Evolutionary conservation across 108 stramenopile genomes (phyloP), one percentile per base, ranked within the genome.

Genomic region (Discostella stelligeroides): DNA sequence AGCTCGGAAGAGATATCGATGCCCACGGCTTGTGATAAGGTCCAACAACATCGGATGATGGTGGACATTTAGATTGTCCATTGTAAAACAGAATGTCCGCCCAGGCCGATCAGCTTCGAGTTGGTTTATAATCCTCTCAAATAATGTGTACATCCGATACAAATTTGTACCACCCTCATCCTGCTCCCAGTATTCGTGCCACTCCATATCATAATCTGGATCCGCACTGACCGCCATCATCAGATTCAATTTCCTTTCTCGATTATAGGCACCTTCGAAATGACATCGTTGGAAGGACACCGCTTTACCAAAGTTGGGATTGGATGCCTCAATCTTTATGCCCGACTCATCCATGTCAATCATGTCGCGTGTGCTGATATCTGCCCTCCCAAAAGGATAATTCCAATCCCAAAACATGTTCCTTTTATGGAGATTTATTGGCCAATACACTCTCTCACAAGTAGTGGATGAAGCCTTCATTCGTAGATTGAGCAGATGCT

Each of bases 21-120:
- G 69, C 14, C 69, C 69, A 9, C 17, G 14, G 23, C 18, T 70
- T 29, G 20, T 27, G 28, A 70, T 61, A 7, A 49, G 20, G 10
- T 61, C 14, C 17, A 60, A 24, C 2, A 70, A 11, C 2, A 38
- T n/a, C 23, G 21, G 69, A 50, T 51, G 24, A 14, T 70, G 58
- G 41, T 70, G 69, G 60, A 61, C 28, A 39, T 61, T 60, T 17
- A 70, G 69, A 43, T 68, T 68, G 14, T 68, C 67, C 46, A 58
- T 58, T 23, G 69, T 70, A 15, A 70, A 70, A 24, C 69, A 70
- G 34, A 60, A 61, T 29, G 34, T 14, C 2, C 69, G 10, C 2
- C 48, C 60, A 17, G 42, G 69, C 17, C 42, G 60, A 41, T 61
- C 25, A 30, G 27, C 6, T 11, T 34, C 69, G 5, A 61, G 56